Base-by-base conservation (phyloP, 768 basidiomycete species). In the Phylloporus scabripes region DNA sequence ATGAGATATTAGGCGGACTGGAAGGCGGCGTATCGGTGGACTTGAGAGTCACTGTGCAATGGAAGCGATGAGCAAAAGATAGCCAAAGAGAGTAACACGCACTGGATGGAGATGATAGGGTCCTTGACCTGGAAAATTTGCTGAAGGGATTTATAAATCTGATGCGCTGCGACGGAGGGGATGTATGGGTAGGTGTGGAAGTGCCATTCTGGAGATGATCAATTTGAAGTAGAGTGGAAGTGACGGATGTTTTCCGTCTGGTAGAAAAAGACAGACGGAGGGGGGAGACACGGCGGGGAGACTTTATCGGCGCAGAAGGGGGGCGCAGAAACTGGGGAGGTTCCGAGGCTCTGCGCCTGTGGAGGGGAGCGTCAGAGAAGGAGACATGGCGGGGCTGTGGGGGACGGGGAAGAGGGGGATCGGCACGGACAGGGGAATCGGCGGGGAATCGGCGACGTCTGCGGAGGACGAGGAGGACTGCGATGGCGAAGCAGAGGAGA, bases 381-480 rank as follows among this genome's bases (percentile, higher is more conserved):
- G 58, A 61, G 42, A 58, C 60, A 36, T 53, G 58, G 29, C 52
- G 61, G 43, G 53, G 28, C 31, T 34, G 6, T 0, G 33, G n/a
- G 9, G n/a, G 36, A 28, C 29, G 42, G 17, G 32, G 18, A 15
- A 8, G 40, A 29, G 11, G 11, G 33, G 7, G 10, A 38, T 23
- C 33, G 32, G 28, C 28, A 29, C 8, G 26, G 26, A 7, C 7
- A 28, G 26, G 26, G 26, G 8, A 9, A 28, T 29, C 28, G 10
- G 29, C 29, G 29, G 29, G 11, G 12, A 4, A 12, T 18, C 17
- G 17, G 34, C 7, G n/a, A n/a, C 8, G 14, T 39, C 23, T 23
- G 23, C 39, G 26, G 14, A 38, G 12, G 21, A 17, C 6, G 4
- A 42, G 24, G 18, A 43, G 12, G 46, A 49, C 20, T 34, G 32